These are phyloP conservation scores for Leccinum sublutescens DNA, from an alignment of 768 basidiomycete genomes.

Conservation along the genomic window DNA sequence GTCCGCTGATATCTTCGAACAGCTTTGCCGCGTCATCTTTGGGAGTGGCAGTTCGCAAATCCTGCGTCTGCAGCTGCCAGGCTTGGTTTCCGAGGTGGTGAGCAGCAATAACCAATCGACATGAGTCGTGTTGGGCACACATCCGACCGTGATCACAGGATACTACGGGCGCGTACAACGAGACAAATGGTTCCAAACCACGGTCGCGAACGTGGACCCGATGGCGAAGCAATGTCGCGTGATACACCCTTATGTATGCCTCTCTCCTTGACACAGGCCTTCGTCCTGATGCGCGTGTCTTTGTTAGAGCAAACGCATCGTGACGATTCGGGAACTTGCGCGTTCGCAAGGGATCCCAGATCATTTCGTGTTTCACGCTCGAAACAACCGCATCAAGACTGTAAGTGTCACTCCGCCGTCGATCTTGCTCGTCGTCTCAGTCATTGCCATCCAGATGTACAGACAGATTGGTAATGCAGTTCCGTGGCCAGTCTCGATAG, in stretches of 20 bases:
- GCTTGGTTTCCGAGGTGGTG: constrained; percentile 51
- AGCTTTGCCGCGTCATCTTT: constrained; percentile 39
- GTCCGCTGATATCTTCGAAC: constrained; percentile 1
- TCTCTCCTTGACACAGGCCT: not conserved
- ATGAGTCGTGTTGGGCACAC: not conserved
- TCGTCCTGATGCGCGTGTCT: not conserved
- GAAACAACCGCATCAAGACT: constrained; percentile 53
- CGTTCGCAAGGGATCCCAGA: constrained; percentile 84
- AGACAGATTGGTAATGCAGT: constrained; percentile 83
- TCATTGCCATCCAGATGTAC: constrained; percentile 53
- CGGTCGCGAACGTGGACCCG: constrained; percentile 75
- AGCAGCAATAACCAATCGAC: constrained; percentile 1
- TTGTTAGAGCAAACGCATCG: constrained; percentile 60
- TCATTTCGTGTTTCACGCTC: constrained; percentile 58
- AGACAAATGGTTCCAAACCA: constrained; percentile 62
- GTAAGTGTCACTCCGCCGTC: constrained; percentile 39
- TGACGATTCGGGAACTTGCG: constrained; percentile 75
- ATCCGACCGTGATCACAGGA: constrained; percentile 31
- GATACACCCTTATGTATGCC: constrained; percentile 60
- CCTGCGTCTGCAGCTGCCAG: constrained; percentile 58
- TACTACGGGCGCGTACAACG: constrained; percentile 61
- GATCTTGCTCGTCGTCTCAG: not conserved
- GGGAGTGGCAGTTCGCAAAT: constrained; percentile 61
- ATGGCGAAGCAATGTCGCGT: constrained; percentile 75
- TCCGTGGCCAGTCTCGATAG: constrained; percentile 60